These are phyloP conservation scores for Fomitopsis betulina DNA, from an alignment of 1,284 basidiomycete genomes.

Conservation along the genomic window DNA sequence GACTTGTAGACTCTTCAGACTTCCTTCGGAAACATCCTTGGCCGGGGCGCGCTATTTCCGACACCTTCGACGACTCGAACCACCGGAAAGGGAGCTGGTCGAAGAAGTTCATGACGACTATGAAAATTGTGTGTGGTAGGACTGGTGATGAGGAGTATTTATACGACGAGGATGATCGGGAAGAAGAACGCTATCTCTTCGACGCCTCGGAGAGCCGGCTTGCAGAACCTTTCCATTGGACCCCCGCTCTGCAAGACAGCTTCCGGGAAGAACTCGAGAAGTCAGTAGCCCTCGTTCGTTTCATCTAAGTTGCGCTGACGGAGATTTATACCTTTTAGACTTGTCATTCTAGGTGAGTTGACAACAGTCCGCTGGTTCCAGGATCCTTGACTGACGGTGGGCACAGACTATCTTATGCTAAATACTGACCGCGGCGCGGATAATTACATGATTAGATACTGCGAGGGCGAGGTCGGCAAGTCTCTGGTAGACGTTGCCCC, in stretches of 20 bases:
- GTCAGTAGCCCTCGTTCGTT: slow-evolving; percentile 32
- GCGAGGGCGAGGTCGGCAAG: slow-evolving; percentile 72
- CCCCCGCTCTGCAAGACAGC: slow-evolving; percentile 64
- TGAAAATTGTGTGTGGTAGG: slow-evolving; percentile 75
- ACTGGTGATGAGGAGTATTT: slow-evolving; percentile 69
- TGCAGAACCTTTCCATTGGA: slow-evolving; percentile 77
- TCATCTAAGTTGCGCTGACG: not conserved
- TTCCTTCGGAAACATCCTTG: slow-evolving; percentile 84
- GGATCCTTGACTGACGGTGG: not conserved
- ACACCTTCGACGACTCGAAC: slow-evolving; percentile 80
- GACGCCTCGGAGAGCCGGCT: slow-evolving; percentile 55
- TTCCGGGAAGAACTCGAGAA: slow-evolving; percentile 89
- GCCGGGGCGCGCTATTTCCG: slow-evolving; percentile 79
- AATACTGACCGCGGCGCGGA: slow-evolving; percentile 84
- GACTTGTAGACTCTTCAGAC: slow-evolving; percentile 72
- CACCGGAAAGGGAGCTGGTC: slow-evolving; percentile 61
- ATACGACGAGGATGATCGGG: slow-evolving; percentile 63
- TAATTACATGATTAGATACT: slow-evolving; percentile 88
- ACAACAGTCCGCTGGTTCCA: not conserved
- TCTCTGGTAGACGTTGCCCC: slow-evolving; percentile 72
- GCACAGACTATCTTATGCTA: slow-evolving; percentile 80
- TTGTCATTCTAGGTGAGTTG: slow-evolving; percentile 71
- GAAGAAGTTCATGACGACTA: slow-evolving; percentile 59
- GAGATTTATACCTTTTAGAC: slow-evolving; percentile 34
- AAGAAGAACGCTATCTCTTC: slow-evolving; percentile 62